Evolutionary conservation across 2,329 filamentous ascomycete species (phyloP), one percentile per base, ranked within the genome.

Genomic region (Aureobasidium sp.): DNA sequence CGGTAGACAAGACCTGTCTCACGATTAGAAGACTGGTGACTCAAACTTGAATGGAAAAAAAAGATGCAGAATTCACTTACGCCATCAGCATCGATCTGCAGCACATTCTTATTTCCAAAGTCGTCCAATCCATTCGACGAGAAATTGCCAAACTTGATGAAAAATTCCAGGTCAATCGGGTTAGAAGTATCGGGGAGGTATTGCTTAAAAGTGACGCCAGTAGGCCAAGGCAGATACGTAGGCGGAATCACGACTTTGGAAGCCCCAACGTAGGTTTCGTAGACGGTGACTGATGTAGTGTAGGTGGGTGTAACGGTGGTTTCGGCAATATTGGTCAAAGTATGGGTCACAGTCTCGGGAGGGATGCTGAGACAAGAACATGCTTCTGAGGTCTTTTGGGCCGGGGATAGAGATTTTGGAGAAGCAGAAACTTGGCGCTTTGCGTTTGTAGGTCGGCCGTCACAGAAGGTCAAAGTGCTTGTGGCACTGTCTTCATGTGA

Each of bases 381-480:
- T 6, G 29, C 29, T 40, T 40, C 19, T 6, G 40, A 44, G 10
- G 40, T 29, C 16, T 19, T 19, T 12, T 44, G 24, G 6, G 24
- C 24, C 14, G 40, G 35, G 6, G 40, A 44, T 12, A 44, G n/a
- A n/a, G 27, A 32, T 7, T 8, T 12, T 14, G 10, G 11, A 12
- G 40, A 17, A 27, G 27, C 40, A 25, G 40, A 3, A 5, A 8
- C n/a, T n/a, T 40, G 14, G 10, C 42, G n/a, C 14, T 47, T 47
- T 11, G 10, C 7, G 14, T 24, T 32, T 27, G 27, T 25, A 8
- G 19, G 30, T 24, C n/a, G n/a, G 10, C 10, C 42, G 35, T 47
- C 21, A 24, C 42, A 47, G 21, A 47, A 47, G 12, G 42, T 47
- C 29, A 47, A 35, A 19, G 42, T 47, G 27, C 29, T 32, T 35